Evolutionary conservation across 1,284 basidiomycete genomes (phyloP).

Genomic region (Ceratobasidium sp.): DNA sequence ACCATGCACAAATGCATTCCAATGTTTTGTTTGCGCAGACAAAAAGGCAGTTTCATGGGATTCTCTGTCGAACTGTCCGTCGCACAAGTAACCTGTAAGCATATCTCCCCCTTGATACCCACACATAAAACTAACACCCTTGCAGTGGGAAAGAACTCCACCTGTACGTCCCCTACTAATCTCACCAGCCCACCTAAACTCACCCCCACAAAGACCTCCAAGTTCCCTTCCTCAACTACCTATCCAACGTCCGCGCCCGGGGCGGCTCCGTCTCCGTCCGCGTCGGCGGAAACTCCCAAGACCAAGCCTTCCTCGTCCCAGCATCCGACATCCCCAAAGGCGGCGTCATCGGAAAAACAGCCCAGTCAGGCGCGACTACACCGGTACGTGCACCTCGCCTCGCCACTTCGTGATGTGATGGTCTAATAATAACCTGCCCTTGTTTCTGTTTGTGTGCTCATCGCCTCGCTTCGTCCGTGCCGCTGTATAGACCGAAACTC

Average conservation of each 20-base stretch:
- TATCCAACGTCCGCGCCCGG: slow-evolving; percentile 37
- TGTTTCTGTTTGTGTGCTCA: neutral
- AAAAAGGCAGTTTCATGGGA: slow-evolving; percentile 41
- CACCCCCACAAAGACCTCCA: slow-evolving; percentile 33
- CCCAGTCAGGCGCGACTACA: slow-evolving; percentile 24
- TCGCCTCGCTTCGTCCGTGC: too few species aligned
- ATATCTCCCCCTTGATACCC: neutral
- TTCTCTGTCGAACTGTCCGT: slow-evolving; percentile 45
- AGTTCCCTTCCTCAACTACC: slow-evolving; percentile 53
- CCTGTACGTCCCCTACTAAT: slow-evolving; percentile 3
- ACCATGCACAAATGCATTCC: neutral
- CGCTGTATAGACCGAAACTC: slow-evolving; percentile 46
- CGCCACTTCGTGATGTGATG: neutral
- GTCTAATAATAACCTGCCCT: slow-evolving; percentile 19
- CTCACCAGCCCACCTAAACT: neutral
- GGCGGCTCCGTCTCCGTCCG: slow-evolving; percentile 43
- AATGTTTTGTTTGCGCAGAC: neutral
- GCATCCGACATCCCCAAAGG: slow-evolving; percentile 4
- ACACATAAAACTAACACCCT: neutral
- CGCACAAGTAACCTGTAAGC: slow-evolving; percentile 24
- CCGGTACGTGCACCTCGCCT: slow-evolving; percentile 1
- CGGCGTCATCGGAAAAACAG: slow-evolving; percentile 33
- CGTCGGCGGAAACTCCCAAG: slow-evolving; percentile 50
- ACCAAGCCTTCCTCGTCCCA: slow-evolving; percentile 44
- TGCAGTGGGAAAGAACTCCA: slow-evolving; percentile 25